These are phyloP conservation scores for Calonectria montana DNA, from an alignment of 2,329 filamentous ascomycete species.

Conservation along the genomic window DNA sequence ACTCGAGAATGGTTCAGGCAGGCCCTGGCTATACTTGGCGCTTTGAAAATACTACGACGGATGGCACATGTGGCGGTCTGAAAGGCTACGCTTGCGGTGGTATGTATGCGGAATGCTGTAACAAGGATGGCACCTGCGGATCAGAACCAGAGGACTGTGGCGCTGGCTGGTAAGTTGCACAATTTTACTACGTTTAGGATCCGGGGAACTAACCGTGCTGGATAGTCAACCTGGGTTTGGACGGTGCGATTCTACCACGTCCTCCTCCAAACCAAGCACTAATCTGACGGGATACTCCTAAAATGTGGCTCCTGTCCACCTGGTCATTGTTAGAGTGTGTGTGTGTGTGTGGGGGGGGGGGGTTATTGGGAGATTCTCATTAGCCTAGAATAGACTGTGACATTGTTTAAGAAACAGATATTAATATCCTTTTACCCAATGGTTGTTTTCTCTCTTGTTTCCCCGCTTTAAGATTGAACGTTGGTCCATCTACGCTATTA, in stretches of 20 bases:
- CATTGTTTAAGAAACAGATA: not conserved
- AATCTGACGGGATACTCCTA: not conserved
- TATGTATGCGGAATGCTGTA: slow-evolving; percentile 22
- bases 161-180: not conserved
- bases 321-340: too few species aligned
- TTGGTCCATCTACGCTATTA: not conserved
- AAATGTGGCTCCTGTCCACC: too few species aligned
- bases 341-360: too few species aligned
- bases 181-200: not conserved
- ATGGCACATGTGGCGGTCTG: slow-evolving; percentile 14
- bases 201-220: not conserved
- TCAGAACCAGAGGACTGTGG: slow-evolving; percentile 11
- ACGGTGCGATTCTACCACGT: not conserved
- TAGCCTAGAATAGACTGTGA: not conserved
- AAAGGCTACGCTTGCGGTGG: not conserved
- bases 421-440: not conserved
- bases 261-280: not conserved
- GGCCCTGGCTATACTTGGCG: slow-evolving; percentile 15
- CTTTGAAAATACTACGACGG: not conserved
- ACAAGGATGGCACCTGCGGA: slow-evolving; percentile 13
- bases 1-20: not conserved
- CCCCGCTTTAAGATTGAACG: not conserved
- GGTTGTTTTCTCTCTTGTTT: not conserved
- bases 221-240: not conserved
- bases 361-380: not conserved